Base-by-base conservation (phyloP, 306 rosid genomes). In the Macrotyloma uniflorum region DNA sequence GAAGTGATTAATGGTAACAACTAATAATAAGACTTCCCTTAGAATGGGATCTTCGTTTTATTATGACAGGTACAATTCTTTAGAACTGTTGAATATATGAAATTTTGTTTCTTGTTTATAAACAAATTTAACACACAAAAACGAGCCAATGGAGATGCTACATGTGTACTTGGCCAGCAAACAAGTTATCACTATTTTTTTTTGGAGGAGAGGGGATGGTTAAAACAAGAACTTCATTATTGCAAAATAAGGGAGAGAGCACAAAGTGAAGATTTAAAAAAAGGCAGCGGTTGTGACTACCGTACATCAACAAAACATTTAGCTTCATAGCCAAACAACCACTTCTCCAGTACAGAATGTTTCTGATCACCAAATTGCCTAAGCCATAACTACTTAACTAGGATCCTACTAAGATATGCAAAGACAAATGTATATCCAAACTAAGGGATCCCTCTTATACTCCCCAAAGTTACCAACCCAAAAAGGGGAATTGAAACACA, bases 1-100 rank as follows among this genome's bases (percentile, higher is more conserved):
- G 45, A 46, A 85, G 75, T 72, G 75, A 79, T 47, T 74, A 63
- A 78, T 49, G 16, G 61, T 16, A 81, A 78, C 51, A 79, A 63
- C 68, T 42, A 76, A 75, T 43, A 79, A 54, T 45, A 36, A 19
- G 20, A 46, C 26, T 50, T 74, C 14, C 40, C 65, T 33, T 10
- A 72, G 14, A 78, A 64, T 26, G 22, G 2, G 77, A 72, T 45
- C 68, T 82, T 22, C 38, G 42, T 65, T 80, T 75, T 74, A 69
- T 67, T 59, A 75, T 57, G 70, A 64, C 71, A 63, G 51, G 24
- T 57, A 46, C 38, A 53, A 18, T 57, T 63, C 35, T 70, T 45
- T 33, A 40, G 75, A 53, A 64, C 45, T 61, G 30, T 63, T 26
- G 33, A 70, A 26, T 20, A 4, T 50, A 61, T 68, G 50, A 75